Percentiles rank a stretch among this genome's conserved stretches.
Conservation (phyloP, 2,329 filamentous ascomycete species). For the Aspergillus fructus region DNA sequence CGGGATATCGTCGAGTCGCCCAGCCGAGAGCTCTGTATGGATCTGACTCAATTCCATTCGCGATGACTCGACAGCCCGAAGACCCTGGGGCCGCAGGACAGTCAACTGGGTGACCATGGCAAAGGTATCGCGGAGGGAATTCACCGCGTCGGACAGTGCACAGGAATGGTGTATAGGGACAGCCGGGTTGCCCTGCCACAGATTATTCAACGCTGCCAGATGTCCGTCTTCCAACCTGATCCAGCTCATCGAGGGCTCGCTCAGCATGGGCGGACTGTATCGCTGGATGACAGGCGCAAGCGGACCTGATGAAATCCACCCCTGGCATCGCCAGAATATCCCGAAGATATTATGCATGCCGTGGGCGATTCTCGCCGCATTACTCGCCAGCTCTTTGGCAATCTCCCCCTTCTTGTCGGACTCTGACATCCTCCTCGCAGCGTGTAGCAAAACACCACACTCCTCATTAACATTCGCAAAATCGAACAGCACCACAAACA, state of each 20-base stretch:
- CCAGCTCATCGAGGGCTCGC: background rate
- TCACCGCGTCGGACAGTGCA: background rate
- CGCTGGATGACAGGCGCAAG: background rate
- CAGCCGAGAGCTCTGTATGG: background rate
- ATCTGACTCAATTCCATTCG: background rate
- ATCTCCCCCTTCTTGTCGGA: background rate
- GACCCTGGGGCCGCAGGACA: background rate
- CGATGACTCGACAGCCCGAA: background rate
- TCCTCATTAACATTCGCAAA: slow-evolving; percentile 3
- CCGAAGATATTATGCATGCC: slow-evolving; percentile 1
- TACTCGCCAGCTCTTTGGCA: background rate
- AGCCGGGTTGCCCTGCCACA: background rate
- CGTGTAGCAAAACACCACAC: background rate
- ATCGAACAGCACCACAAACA: background rate
- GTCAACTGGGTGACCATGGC: slow-evolving; percentile 8
- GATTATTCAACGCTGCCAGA: background rate
- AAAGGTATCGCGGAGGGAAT: slow-evolving; percentile 4
- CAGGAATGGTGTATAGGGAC: background rate
- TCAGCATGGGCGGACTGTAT: background rate
- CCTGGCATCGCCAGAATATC: slow-evolving; percentile 6
- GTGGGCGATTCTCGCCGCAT: background rate
- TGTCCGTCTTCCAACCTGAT: background rate
- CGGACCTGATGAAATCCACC: background rate
- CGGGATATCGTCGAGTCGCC: background rate
- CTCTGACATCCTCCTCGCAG: background rate